Conservation (phyloP, 1,139 yeast genomes). For the Diutina neorugosa region DNA sequence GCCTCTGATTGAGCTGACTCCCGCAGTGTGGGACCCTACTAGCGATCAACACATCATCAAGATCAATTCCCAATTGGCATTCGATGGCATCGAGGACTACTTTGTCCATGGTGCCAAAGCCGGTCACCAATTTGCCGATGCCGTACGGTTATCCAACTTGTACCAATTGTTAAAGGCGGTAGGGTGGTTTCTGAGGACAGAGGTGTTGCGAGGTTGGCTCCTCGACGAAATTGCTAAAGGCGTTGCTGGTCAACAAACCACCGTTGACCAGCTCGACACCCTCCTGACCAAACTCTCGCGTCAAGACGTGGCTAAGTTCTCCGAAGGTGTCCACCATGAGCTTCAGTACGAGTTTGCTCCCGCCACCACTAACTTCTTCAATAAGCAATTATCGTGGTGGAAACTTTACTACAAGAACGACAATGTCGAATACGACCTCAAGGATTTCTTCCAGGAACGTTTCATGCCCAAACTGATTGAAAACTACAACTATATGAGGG, state of each 20-base stretch:
- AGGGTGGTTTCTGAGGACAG: slow-evolving; percentile 17
- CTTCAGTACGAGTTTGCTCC: slow-evolving; percentile 26
- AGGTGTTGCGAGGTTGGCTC: slow-evolving; percentile 15
- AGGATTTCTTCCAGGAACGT: slow-evolving; percentile 22
- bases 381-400: slow-evolving; percentile 29
- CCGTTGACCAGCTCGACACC: background rate
- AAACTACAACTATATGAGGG: slow-evolving; percentile 24
- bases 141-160: slow-evolving; percentile 24
- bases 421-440: slow-evolving; percentile 33
- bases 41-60: slow-evolving; percentile 19
- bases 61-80: slow-evolving; percentile 20
- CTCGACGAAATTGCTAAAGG: slow-evolving; percentile 13
- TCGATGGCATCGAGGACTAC: slow-evolving; percentile 20
- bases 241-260: slow-evolving; percentile 6
- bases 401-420: slow-evolving; percentile 31
- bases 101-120: slow-evolving; percentile 21
- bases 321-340: slow-evolving; percentile 24
- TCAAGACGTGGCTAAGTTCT: slow-evolving; percentile 14
- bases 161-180: slow-evolving; percentile 23
- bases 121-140: slow-evolving; percentile 18
- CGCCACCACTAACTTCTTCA: slow-evolving; percentile 18
- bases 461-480: slow-evolving; percentile 33
- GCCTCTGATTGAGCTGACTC: slow-evolving; percentile 20
- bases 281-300: background rate
- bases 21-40: slow-evolving; percentile 13